A percentile compares a stretch with the other conserved stretches of the same genome.
Evolutionary conservation across 306 rosid species (phyloP).

Genomic region (Begonia loranthoides): DNA sequence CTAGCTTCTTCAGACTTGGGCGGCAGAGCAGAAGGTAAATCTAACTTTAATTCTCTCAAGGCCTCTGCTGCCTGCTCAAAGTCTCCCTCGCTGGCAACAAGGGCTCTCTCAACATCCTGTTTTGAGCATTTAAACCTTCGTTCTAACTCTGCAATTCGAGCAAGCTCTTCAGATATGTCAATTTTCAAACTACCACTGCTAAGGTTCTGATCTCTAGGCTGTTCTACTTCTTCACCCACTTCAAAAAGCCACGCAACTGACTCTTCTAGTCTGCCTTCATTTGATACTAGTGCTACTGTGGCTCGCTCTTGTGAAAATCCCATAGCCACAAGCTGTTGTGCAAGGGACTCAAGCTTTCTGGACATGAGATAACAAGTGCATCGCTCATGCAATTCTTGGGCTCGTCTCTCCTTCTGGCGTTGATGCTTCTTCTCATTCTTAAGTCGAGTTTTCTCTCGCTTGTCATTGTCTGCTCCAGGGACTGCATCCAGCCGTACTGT

Average conservation of each 20-base stretch:
- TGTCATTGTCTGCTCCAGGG: conserved; percentile 92
- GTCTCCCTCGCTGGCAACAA: conserved; percentile 80
- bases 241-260: conserved; percentile 80
- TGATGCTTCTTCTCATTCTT: conserved; percentile 95
- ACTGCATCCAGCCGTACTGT: conserved; percentile 44
- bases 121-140: conserved; percentile 48
- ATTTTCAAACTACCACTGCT: conserved; percentile 58
- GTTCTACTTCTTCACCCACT: conserved; percentile 50
- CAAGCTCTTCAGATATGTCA: conserved; percentile 93
- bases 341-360: conserved; percentile 82
- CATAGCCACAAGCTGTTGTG: conserved; percentile 83
- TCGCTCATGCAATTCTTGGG: conserved; percentile 86
- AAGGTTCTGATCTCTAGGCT: conserved; percentile 29
- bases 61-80: conserved; percentile 70
- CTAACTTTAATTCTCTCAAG: conserved; percentile 51
- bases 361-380: conserved; percentile 86
- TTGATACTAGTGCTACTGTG: conserved; percentile 71
- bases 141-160: conserved; percentile 59
- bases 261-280: conserved; percentile 89
- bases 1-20: conserved; percentile 70
- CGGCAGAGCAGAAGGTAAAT: conserved; percentile 30
- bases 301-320: conserved; percentile 86
- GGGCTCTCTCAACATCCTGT: conserved; percentile 91
- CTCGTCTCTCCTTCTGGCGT: conserved; percentile 95
- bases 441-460: conserved; percentile 86